phyloP scores from a whole-genome alignment of 768 basidiomycete species.

The Obba rivulosa region DNA sequence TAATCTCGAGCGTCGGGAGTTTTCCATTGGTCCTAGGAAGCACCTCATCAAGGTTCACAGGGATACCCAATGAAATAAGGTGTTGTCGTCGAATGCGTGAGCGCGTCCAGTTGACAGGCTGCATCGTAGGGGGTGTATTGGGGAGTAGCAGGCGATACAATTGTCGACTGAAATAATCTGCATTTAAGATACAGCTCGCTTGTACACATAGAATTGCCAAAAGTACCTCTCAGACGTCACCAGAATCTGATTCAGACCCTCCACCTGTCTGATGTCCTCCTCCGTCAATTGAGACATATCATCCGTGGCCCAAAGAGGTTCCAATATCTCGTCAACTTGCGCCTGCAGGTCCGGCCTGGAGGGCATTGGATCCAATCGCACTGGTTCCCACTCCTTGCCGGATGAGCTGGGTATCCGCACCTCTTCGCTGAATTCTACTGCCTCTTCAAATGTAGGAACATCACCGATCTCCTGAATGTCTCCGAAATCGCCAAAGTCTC shows the following conservation, averaged over 20 bases:
- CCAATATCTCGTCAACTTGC: slow-evolving; percentile 62
- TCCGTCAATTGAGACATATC: slow-evolving; percentile 53
- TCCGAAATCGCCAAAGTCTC: slow-evolving; percentile 85
- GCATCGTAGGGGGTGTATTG: slow-evolving; percentile 65
- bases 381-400: slow-evolving; percentile 48
- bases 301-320: slow-evolving; percentile 55
- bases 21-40: slow-evolving; percentile 61
- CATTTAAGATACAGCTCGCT: slow-evolving; percentile 16
- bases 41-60: slow-evolving; percentile 93
- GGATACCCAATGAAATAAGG: slow-evolving; percentile 86
- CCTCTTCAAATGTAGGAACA: slow-evolving; percentile 28
- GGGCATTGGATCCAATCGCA: slow-evolving; percentile 63
- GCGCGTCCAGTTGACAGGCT: slow-evolving; percentile 92
- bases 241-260: slow-evolving; percentile 77
- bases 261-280: slow-evolving; percentile 72
- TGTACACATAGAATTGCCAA: slow-evolving; percentile 2
- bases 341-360: slow-evolving; percentile 48
- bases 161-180: slow-evolving; percentile 54
- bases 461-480: slow-evolving; percentile 37
- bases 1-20: slow-evolving; percentile 78
- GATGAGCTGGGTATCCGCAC: slow-evolving; percentile 36
- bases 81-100: slow-evolving; percentile 89
- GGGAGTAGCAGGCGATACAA: slow-evolving; percentile 66
- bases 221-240: slow-evolving; percentile 68
- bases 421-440: slow-evolving; percentile 32